Base-by-base conservation (phyloP, 2,329 filamentous ascomycete species). In the Hymenoscyphus linearis region DNA sequence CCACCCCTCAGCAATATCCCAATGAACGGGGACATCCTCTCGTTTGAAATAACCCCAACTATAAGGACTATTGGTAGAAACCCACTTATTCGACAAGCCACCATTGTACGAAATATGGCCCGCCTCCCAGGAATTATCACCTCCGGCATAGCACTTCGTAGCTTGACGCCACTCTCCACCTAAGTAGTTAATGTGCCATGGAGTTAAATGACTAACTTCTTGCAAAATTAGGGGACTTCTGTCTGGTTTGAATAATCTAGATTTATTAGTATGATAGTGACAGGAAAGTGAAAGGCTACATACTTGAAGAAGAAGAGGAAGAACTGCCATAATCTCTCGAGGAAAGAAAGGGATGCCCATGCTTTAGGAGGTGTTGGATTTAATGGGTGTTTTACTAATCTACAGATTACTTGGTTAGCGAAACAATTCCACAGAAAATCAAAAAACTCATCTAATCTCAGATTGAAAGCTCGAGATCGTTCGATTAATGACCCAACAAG, bases 151-250 rank as follows among this genome's bases (percentile, higher is more conserved):
- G 68, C 82, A 84, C 67, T 83, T 81, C 2, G 80, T 82, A 0
- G 80, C 77, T 37, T 81, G 73, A 6, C 69, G 65, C 74, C 76
- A 82, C 36, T 76, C 72, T 16, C 78, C 79, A 6, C 79, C 80
- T 1, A 79, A 73, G 64, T 83, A 82, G 64, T 82, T 82, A n/a
- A 84, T 71, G 64, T 83, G 78, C 77, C 78, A 84, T 0, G 81
- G 81, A 25, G 79, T 73, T 10, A 83, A 71, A 7, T 71, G 64
- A 44, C 75, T 71, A 16, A 79, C n/a, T 72, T 65, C 25, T n/a
- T 52, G 25, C 18, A 7, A 5, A 36, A 31, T 27, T 18, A 50
- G 16, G 18, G 37, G 44, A 36, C 9, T 40, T 40, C 36, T 12
- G 18, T 59, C 40, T 12, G 57, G 57, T 16, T 16, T 1, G 31